phyloP scores from a whole-genome alignment of 805 yeast genomes.

The Cyberlindnera mississippiensis region DNA sequence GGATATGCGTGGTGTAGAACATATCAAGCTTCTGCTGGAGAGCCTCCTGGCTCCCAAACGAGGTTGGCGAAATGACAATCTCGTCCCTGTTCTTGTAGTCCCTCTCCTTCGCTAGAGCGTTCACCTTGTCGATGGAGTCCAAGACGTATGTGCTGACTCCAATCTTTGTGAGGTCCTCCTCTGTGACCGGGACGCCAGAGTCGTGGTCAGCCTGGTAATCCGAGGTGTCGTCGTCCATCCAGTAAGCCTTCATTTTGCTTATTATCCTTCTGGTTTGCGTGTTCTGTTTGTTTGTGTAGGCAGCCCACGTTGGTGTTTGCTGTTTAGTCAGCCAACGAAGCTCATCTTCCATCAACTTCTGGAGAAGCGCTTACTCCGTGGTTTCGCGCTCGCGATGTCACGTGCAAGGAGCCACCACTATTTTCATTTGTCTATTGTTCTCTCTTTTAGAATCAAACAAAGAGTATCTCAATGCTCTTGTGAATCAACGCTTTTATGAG shows the following conservation, averaged over 20 bases:
- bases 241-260: conserved; percentile 41
- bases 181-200: conserved; percentile 56
- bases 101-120: conserved; percentile 63
- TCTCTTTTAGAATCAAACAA: too few species aligned
- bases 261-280: neutral
- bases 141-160: conserved; percentile 68
- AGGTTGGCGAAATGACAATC: conserved; percentile 53
- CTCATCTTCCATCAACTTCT: too few species aligned
- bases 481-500: too few species aligned
- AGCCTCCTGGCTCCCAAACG: conserved; percentile 62
- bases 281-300: neutral
- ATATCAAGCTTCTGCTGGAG: conserved; percentile 60
- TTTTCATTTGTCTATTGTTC: too few species aligned
- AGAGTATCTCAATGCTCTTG: too few species aligned
- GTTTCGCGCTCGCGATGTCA: too few species aligned
- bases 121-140: conserved; percentile 48
- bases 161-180: conserved; percentile 45
- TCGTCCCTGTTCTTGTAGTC: conserved; percentile 77
- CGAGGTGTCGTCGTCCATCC: conserved; percentile 54
- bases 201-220: conserved; percentile 71
- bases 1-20: conserved; percentile 84
- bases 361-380: too few species aligned
- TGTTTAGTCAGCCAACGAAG: too few species aligned
- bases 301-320: too few species aligned
- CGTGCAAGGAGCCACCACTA: too few species aligned